Base-by-base conservation (phyloP, 352 stramenopile species). In the Phytophthora ohioensis region DNA sequence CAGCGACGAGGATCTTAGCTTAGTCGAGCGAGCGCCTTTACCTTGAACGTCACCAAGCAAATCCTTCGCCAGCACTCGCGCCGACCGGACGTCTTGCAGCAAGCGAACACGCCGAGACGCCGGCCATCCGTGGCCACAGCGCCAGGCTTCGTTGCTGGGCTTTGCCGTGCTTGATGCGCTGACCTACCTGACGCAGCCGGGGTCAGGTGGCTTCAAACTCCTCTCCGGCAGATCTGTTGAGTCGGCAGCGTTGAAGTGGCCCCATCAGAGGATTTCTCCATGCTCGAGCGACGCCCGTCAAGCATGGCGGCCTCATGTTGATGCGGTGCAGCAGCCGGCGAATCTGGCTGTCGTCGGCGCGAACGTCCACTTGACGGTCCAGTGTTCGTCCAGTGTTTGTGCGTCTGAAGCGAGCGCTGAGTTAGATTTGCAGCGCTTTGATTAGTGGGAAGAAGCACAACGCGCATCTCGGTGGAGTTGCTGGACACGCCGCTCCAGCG, bases 151-250 rank as follows among this genome's bases (percentile, higher is more conserved):
- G 48, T 3, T 45, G 59, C n/a, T 7, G 45, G 57, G 47, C 48
- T 62, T 70, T 63, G 51, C 46, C 38, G 46, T 4, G 30, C 45
- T 58, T 75, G 62, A 75, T 75, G 49, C 68, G 68, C 67, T 75
- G 61, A 75, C 61, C 47, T 49, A 1, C 27, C 71, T 57, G 55
- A 53, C 67, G 62, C 67, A 75, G 67, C 67, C 67, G 46, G 67
- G 67, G 52, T 64, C 15, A 60, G 58, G 66, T 75, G 67, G 67
- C 67, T 75, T 75, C 67, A 64, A 60, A 66, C 53, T 56, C 39
- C 39, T 69, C 61, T 7, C 15, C 41, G 15, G 17, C 11, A 35
- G 46, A 66, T 66, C 47, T 56, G 64, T 60, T 64, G 56, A 45
- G 5, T 21, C 7, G 10, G n/a, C 56, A 53, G 55, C 30, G 39